phyloP scores from a whole-genome alignment of 2,329 filamentous ascomycete species.

The Amesomyces nigricolor region DNA sequence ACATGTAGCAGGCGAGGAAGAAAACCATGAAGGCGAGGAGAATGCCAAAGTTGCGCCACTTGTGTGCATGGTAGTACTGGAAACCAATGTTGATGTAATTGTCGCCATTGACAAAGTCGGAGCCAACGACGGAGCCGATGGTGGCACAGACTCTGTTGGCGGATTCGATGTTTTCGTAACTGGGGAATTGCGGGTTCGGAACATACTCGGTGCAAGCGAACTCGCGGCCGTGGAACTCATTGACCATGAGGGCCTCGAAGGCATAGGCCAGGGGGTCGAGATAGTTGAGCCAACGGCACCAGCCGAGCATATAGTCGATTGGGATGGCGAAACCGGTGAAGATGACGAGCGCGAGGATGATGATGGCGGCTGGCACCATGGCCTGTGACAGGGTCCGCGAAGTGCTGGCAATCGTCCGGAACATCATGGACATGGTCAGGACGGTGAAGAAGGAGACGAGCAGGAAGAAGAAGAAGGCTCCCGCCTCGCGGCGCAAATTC shows the following conservation, averaged over 20 bases:
- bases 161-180: slow-evolving; percentile 34
- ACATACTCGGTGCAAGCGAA: slow-evolving; percentile 50
- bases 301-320: slow-evolving; percentile 65
- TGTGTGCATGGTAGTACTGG: slow-evolving; percentile 51
- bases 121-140: slow-evolving; percentile 53
- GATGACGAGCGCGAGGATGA: slow-evolving; percentile 62
- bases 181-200: slow-evolving; percentile 34
- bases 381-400: slow-evolving; percentile 65
- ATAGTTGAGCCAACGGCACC: slow-evolving; percentile 81
- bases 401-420: slow-evolving; percentile 72
- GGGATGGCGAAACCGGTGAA: slow-evolving; percentile 66
- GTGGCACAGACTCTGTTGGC: slow-evolving; percentile 51
- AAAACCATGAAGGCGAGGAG: slow-evolving; percentile 59
- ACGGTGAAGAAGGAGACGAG: slow-evolving; percentile 69
- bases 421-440: slow-evolving; percentile 78
- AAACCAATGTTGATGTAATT: slow-evolving; percentile 50
- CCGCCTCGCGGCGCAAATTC: slow-evolving; percentile 66
- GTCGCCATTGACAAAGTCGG: slow-evolving; percentile 50
- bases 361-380: slow-evolving; percentile 53
- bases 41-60: slow-evolving; percentile 69
- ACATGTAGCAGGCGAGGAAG: slow-evolving; percentile 56
- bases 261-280: slow-evolving; percentile 73
- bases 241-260: slow-evolving; percentile 76
- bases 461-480: slow-evolving; percentile 80
- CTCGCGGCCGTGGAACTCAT: slow-evolving; percentile 66